Conservation (phyloP, 2,329 filamentous ascomycete species). For the Penicillium capsulatum region DNA sequence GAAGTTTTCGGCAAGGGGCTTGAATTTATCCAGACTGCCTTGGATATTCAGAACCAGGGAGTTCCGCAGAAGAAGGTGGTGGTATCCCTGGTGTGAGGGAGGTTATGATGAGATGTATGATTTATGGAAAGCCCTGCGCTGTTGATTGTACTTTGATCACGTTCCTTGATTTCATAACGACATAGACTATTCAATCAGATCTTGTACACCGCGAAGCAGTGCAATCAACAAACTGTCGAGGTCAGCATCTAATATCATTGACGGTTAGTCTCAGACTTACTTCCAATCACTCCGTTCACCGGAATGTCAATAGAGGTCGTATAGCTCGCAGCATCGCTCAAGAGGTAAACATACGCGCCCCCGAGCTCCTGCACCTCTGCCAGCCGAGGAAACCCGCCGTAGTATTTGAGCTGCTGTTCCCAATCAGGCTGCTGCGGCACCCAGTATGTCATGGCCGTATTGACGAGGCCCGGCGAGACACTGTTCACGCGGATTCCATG, state of each 20-base stretch:
- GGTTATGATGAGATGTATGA: no score
- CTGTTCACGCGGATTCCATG: constrained; percentile 38
- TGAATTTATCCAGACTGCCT: no score
- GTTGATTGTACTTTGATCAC: no score
- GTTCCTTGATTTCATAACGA: no score
- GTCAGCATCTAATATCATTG: constrained; percentile 1
- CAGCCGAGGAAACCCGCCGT: constrained; percentile 51
- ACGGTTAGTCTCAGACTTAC: constrained; percentile 11
- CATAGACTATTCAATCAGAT: no score
- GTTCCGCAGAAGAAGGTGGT: no score
- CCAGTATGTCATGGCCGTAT: constrained; percentile 39
- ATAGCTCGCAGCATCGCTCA: constrained; percentile 47
- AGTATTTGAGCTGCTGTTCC: constrained; percentile 52
- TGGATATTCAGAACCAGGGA: no score
- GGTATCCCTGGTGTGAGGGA: no score
- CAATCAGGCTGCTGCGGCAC: constrained; percentile 48
- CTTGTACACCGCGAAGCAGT: no score
- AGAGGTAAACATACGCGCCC: constrained; percentile 48
- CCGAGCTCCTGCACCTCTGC: constrained; percentile 51
- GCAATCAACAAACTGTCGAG: constrained; percentile 5
- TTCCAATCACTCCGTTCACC: constrained; percentile 47
- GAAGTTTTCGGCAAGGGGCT: no score
- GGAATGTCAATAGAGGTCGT: constrained; percentile 50
- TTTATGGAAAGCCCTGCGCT: no score
- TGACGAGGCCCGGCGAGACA: constrained; percentile 42